Base-by-base conservation (phyloP, 2,329 filamentous ascomycete genomes). In the Claviceps citrina region DNA sequence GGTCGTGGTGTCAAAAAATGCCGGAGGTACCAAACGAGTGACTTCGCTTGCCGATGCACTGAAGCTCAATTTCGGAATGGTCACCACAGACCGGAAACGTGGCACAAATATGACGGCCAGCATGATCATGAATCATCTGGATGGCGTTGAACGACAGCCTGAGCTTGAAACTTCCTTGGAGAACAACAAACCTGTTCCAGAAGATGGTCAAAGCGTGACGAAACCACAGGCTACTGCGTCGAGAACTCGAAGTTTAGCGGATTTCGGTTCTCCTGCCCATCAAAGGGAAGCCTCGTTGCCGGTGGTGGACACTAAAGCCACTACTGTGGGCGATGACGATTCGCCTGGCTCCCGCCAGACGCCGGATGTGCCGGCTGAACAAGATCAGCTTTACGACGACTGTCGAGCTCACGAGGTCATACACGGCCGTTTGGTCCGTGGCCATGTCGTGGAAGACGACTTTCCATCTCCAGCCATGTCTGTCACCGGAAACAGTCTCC, bases 1-100 rank as follows among this genome's bases (percentile, higher is more conserved):
- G 8, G 91, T 98, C 6, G 87, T 95, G 13, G 91, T 98, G 18
- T 96, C 89, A 56, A 98, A 98, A 67, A 98, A 98, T 55, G 84
- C 91, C 2, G 91, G 91, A 41, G 91, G 91, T 43, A 96, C 91
- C 36, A 98, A 98, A 67, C 76, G 91, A 48, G 91, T 96, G 30
- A 98, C 91, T 12, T 95, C 89, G 22, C 68, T 98, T 40, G 91
- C 91, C 45, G 91, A 98, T 64, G 86, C 86, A 2, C 64, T 98
- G 51, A 96, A 96, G 69, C 74, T 98, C 51, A 96, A 93, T 66
- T 98, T 98, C 51, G 91, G 91, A 49, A 86, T 98, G 55, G 86
- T 98, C 41, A 93, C 84, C 3, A 93, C 85, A 6, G 85, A 93
- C 51, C 71, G 76, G 50, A 78, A 76, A 54, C 69, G 81, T 39